Evolutionary conservation across 2,329 filamentous ascomycete genomes (phyloP), one percentile per base, ranked within the genome.

Genomic region (Pleoardoris graminearum): DNA sequence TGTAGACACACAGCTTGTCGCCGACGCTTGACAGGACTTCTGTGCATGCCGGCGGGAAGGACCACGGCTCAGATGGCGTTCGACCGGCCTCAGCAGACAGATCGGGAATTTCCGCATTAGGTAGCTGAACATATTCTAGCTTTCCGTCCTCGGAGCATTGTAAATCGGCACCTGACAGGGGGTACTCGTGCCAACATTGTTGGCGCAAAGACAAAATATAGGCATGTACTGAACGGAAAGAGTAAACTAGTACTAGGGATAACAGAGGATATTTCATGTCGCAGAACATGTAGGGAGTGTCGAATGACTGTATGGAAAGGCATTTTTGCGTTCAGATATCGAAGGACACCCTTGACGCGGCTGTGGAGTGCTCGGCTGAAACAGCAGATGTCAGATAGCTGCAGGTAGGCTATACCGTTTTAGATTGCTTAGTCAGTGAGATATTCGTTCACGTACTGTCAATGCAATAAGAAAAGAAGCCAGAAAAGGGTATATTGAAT

Each of bases 1-100:
- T 72, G 51, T 69, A 73, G 3, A 69, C 54, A 39, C 70, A 73
- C 1, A 73, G 62, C 5, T 58, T 57, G n/a, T 51, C 55, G 7
- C 61, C 58, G 22, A 71, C 48, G 32, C 49, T 57, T 22, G 54
- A 35, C 14, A 71, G 57, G 1, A 53, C 11, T 2, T 51, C 22
- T 1, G 66, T 72, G 47, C 70, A 73, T 6, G 61, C 35, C 19
- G 66, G 67, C 16, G 52, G 39, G 33, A 67, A 55, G 0, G 69
- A 58, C 70, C 69, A 73, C 14, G 60, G 60, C 2, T 35, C 41
- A 19, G 57, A 52, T 2, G 5, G 33, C 17, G 11, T 11, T 6
- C 4, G 25, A 38, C 17, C 5, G 22, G n/a, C 14, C 21, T 8
- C 37, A 3, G 8, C 25, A 23, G 36, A n/a, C 7, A 16, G 16